Conservation (phyloP, 495 filamentous ascomycete genomes). For the Penicillium longicatenatum region DNA sequence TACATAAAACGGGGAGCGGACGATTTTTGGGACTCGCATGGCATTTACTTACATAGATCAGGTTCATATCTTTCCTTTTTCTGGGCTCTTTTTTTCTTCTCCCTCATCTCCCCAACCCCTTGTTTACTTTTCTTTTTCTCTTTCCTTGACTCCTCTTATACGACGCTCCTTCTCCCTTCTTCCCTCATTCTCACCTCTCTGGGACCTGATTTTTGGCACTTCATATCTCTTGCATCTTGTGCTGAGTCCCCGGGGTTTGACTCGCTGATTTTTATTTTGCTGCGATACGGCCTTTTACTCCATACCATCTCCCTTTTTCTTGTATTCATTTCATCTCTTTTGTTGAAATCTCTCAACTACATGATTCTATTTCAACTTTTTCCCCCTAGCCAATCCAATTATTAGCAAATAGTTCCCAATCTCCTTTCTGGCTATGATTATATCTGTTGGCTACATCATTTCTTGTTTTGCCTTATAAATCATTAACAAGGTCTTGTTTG, state of each 20-base stretch:
- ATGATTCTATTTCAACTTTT: constrained; percentile 28
- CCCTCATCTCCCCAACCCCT: constrained; percentile 9
- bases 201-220: constrained; percentile 9
- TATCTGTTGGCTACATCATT: too few relatives aligned
- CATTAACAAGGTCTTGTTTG: too few relatives aligned
- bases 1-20: constrained; percentile 49
- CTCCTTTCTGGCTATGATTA: constrained; percentile 7
- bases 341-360: constrained; percentile 39
- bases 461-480: too few relatives aligned
- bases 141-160: constrained; percentile 16
- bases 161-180: constrained; percentile 24
- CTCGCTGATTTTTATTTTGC: constrained; percentile 25
- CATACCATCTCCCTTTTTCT: constrained; percentile 42
- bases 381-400: constrained; percentile 44
- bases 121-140: constrained; percentile 14
- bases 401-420: constrained; percentile 35
- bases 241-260: constrained; percentile 22
- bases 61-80: constrained; percentile 43
- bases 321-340: constrained; percentile 43
- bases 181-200: constrained; percentile 19
- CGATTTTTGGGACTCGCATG: constrained; percentile 50
- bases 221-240: constrained; percentile 21
- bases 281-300: constrained; percentile 30
- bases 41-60: constrained; percentile 50
- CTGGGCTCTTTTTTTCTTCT: constrained; percentile 15